These are phyloP conservation scores for Niebla homalea DNA, from an alignment of 495 filamentous ascomycete species.

Conservation along the genomic window DNA sequence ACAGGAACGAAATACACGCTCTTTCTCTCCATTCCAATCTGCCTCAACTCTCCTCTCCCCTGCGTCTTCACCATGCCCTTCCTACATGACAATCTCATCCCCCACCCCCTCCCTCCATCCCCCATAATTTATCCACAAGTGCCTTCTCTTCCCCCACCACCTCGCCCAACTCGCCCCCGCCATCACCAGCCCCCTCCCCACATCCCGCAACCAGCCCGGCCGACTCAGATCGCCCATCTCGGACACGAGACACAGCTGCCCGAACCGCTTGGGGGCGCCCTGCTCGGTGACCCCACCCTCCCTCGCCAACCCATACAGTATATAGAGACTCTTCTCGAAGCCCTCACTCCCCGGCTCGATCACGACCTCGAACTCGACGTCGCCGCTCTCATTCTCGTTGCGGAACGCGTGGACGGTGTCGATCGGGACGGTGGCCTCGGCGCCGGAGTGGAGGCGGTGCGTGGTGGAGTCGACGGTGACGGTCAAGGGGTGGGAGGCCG, in stretches of 20 bases:
- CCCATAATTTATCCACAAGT: not conserved
- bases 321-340: not conserved
- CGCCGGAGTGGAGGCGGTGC: not conserved
- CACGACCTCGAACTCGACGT: not conserved
- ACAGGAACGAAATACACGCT: too few species aligned
- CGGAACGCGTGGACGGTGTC: not conserved
- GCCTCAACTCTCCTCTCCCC: too few species aligned
- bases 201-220: not conserved
- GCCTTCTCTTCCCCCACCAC: not conserved
- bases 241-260: not conserved
- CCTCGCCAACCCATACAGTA: not conserved
- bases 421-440: not conserved
- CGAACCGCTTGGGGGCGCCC: not conserved
- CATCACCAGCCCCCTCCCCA: not conserved
- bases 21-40: too few species aligned
- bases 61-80: too few species aligned
- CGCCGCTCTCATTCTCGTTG: not conserved
- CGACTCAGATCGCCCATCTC: not conserved
- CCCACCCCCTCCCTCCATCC: not conserved
- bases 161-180: not conserved
- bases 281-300: not conserved
- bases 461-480: not conserved
- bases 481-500: not conserved
- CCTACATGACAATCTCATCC: too few species aligned
- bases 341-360: not conserved